These are phyloP conservation scores for Alternaria sp. DNA, from an alignment of 2,329 filamentous ascomycete genomes.

Conservation along the genomic window DNA sequence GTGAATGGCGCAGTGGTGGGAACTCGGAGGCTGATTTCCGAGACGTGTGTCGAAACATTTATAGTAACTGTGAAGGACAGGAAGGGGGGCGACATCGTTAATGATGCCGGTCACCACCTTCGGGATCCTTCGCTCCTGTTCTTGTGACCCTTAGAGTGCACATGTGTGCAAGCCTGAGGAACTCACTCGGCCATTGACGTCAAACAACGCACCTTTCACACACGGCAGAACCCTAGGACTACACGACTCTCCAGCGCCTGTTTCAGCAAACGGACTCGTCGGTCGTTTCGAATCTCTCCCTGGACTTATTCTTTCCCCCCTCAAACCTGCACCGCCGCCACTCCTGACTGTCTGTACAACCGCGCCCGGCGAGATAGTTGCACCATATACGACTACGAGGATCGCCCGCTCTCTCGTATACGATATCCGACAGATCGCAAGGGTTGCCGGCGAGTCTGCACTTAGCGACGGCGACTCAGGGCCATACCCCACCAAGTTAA, in stretches of 20 bases:
- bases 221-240: conserved; percentile 12
- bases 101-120: conserved; percentile 11
- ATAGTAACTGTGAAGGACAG: conserved; percentile 27
- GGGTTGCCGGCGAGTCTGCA: conserved; percentile 20
- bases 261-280: conserved; percentile 32
- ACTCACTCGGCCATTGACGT: conserved; percentile 20
- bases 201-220: conserved; percentile 20
- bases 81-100: conserved; percentile 16
- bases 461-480: conserved; percentile 25
- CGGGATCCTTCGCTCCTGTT: conserved; percentile 12
- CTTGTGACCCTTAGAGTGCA: conserved; percentile 20
- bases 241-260: conserved; percentile 22
- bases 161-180: conserved; percentile 17
- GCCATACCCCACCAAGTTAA: conserved; percentile 34
- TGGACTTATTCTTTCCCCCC: conserved; percentile 6
- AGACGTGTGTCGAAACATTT: conserved; percentile 24
- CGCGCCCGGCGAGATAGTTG: neutral
- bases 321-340: conserved; percentile 12
- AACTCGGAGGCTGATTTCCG: conserved; percentile 6
- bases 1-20: conserved; percentile 26
- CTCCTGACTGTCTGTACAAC: conserved; percentile 2
- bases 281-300: conserved; percentile 21
- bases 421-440: conserved; percentile 16
- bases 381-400: conserved; percentile 8
- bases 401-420: conserved; percentile 11